A percentile compares a stretch with the other conserved stretches of the same genome.
Conservation (phyloP, 2,329 filamentous ascomycete genomes). For the Beauveria rudraprayagi region DNA sequence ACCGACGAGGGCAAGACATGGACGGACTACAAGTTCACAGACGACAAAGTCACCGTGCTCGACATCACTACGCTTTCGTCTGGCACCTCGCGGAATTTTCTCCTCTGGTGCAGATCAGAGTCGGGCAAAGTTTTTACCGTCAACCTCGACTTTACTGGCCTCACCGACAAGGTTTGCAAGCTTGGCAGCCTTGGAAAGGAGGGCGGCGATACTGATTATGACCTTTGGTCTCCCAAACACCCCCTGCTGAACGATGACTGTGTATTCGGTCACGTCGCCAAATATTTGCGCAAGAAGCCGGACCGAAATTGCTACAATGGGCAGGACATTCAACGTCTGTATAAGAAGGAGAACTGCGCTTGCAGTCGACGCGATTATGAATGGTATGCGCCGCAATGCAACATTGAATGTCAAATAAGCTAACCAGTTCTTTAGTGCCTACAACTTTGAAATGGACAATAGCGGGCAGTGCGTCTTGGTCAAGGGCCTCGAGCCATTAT, state of each 20-base stretch:
- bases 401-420: constrained; percentile 8
- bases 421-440: constrained; percentile 55
- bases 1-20: constrained; percentile 75
- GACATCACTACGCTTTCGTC: constrained; percentile 85
- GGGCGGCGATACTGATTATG: constrained; percentile 60
- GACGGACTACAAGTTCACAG: constrained; percentile 65
- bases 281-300: constrained; percentile 86
- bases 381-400: constrained; percentile 53
- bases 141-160: constrained; percentile 81
- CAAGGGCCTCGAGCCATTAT: constrained; percentile 55
- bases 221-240: constrained; percentile 80
- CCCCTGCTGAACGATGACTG: constrained; percentile 72
- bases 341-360: constrained; percentile 69
- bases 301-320: constrained; percentile 76
- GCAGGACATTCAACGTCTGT: constrained; percentile 59
- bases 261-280: constrained; percentile 82
- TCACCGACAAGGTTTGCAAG: constrained; percentile 66
- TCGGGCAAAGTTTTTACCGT: constrained; percentile 58
- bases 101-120: constrained; percentile 68
- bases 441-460: constrained; percentile 77
- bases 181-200: constrained; percentile 60
- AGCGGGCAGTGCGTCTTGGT: constrained; percentile 75
- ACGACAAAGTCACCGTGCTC: constrained; percentile 61
- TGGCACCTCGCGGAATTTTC: constrained; percentile 82
- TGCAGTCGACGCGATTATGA: constrained; percentile 85